These are phyloP conservation scores for Hymenotorrendiella dingleyae DNA, from an alignment of 2,329 filamentous ascomycete genomes.

Conservation along the genomic window DNA sequence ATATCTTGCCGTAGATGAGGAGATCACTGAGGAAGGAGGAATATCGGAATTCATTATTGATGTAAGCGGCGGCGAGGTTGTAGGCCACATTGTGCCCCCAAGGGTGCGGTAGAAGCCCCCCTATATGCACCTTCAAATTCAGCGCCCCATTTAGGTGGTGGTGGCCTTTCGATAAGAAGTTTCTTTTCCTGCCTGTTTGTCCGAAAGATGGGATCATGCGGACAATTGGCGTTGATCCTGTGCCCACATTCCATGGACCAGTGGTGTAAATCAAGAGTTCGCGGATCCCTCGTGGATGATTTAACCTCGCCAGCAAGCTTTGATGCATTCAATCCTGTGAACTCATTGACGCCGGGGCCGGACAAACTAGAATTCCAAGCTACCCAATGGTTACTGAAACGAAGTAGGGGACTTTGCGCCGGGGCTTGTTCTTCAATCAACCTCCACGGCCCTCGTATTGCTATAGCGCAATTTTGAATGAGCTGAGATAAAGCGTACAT, in stretches of 20 bases:
- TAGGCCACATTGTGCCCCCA: background rate
- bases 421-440: slow-evolving; percentile 3
- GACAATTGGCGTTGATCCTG: background rate
- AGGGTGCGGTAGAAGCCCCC: background rate
- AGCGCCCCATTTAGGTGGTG: no score
- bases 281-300: slow-evolving; percentile 2
- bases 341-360: slow-evolving; percentile 4
- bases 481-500: slow-evolving; percentile 7
- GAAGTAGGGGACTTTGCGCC: background rate
- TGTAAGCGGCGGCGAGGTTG: slow-evolving; percentile 14
- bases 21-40: slow-evolving; percentile 24
- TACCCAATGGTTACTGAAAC: slow-evolving; percentile 9
- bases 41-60: slow-evolving; percentile 20
- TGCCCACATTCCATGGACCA: slow-evolving; percentile 6
- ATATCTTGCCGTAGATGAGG: slow-evolving; percentile 30
- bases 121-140: no score
- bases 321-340: slow-evolving; percentile 1
- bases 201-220: slow-evolving; percentile 4
- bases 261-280: slow-evolving; percentile 4
- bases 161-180: no score
- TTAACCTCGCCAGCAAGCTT: background rate
- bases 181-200: no score
- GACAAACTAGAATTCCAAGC: slow-evolving; percentile 6
- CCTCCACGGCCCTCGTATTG: slow-evolving; percentile 3
- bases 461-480: slow-evolving; percentile 6